A percentile compares a stretch with the other conserved stretches of the same genome.
Conservation (phyloP, 768 basidiomycete genomes). For the Coprinopsis strossmayeri region DNA sequence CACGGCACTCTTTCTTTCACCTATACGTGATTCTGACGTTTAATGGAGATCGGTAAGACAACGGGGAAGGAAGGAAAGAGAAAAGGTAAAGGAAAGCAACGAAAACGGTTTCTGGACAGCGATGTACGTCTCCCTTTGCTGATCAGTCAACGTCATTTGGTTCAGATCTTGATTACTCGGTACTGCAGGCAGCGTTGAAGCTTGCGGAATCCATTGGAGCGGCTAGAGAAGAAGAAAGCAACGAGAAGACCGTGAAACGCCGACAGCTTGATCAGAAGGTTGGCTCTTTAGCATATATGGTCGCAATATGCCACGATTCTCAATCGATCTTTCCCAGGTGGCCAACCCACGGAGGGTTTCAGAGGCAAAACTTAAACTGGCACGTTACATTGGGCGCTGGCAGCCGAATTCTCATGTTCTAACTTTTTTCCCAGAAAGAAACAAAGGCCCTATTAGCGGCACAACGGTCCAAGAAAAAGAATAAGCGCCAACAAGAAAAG, state of each 20-base stretch:
- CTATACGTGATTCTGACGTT: too few species aligned
- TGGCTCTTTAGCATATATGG: not conserved
- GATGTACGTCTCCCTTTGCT: not conserved
- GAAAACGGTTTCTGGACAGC: not conserved
- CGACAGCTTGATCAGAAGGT: not conserved
- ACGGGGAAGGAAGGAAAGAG: not conserved
- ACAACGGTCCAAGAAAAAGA: not conserved
- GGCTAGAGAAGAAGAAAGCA: not conserved
- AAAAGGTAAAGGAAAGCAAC: constrained; percentile 2
- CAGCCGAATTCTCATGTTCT: not conserved
- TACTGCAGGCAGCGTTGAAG: not conserved
- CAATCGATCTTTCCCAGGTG: not conserved
- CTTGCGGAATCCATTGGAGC: not conserved
- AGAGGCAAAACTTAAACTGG: constrained; percentile 1
- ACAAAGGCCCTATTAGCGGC: not conserved
- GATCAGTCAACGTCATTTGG: not conserved
- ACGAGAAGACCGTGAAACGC: not conserved
- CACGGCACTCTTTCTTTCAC: too few species aligned
- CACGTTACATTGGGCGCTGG: not conserved
- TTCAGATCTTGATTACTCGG: not conserved
- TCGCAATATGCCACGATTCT: not conserved
- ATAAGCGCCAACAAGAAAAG: constrained; percentile 1
- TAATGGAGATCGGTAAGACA: not conserved
- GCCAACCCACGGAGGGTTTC: not conserved
- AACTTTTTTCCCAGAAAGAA: not conserved